Evolutionary conservation across 2,329 filamentous ascomycete genomes (phyloP), one percentile per base, ranked within the genome.

Genomic region (Phaeosphaeria sp.): DNA sequence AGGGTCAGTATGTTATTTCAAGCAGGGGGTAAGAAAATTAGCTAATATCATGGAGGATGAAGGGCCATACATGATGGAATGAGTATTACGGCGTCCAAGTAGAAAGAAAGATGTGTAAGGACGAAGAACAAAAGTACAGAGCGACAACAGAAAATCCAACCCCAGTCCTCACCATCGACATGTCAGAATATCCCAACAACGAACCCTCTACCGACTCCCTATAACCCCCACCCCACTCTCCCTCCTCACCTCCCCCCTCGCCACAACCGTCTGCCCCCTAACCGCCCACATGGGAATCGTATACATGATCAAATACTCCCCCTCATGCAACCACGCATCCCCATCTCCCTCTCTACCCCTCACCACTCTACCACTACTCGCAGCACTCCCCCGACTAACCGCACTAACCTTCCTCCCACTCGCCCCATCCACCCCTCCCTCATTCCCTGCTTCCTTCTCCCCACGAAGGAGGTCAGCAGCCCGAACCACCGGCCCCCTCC

Each of bases 261-360:
- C 64, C 25, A 74, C 55, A 8, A 62, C 60, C 46, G 65, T 74
- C 66, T 75, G 60, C 43, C 68, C 67, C 13, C 70, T 55, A 45
- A 75, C 67, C 9, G 74, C 74, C 63, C 75, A 67, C 11, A 66
- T 55, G 5, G 73, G 72, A 42, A 76, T 71, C 6, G 68, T 62
- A 65, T 76, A 75, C 72, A 73, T 68, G 39, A 75, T 61, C 25
- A 76, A 46, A 57, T 76, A 76, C 62, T 76, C 74, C 0, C 73
- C 72, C 55, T 67, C 60, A 64, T 76, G 74, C 53, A 75, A 42
- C 64, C 66, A 72, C 25, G 53, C 55, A 39, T 62, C 53, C 20
- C 40, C 55, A 9, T 50, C 48, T 5, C 8, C 56, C n/a, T 40
- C 25, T 33, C 60, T 6, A 13, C 30, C 30, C 30, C 15, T 7